Evolutionary conservation across 352 stramenopile species (phyloP).

Genomic region (Pythium brachiatum): DNA sequence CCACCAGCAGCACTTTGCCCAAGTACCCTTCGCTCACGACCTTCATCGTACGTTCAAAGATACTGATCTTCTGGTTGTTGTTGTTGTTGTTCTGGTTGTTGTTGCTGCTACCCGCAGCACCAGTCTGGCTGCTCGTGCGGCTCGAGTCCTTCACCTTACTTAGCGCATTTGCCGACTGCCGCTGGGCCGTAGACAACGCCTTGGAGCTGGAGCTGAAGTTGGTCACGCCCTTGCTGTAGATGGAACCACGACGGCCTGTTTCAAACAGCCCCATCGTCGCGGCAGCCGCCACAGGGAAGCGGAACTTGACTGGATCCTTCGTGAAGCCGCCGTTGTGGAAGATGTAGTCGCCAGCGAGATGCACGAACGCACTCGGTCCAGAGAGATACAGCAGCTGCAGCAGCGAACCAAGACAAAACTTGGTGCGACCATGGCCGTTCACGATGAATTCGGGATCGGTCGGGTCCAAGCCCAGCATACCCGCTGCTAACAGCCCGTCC

Average conservation of each 20-base stretch:
- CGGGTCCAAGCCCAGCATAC: slow-evolving; percentile 48
- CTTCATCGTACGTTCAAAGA: slow-evolving; percentile 38
- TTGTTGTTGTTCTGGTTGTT: neutral
- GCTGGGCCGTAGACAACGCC: neutral
- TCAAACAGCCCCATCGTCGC: slow-evolving; percentile 33
- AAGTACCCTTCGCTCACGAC: slow-evolving; percentile 35
- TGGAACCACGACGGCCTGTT: neutral
- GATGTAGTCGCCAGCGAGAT: slow-evolving; percentile 47
- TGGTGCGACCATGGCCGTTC: slow-evolving; percentile 26
- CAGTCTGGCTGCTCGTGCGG: neutral
- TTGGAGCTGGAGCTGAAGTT: neutral
- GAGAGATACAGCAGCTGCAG: slow-evolving; percentile 50
- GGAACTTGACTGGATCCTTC: slow-evolving; percentile 28
- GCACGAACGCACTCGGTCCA: slow-evolving; percentile 41
- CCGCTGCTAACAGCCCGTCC: slow-evolving; percentile 35
- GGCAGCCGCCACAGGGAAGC: slow-evolving; percentile 34
- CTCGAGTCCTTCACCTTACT: neutral
- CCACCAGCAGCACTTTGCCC: slow-evolving; percentile 37
- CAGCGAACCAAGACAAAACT: slow-evolving; percentile 39
- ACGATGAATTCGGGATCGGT: slow-evolving; percentile 27
- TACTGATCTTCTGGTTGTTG: slow-evolving; percentile 27
- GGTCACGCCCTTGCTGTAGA: slow-evolving; percentile 7
- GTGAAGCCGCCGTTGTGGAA: slow-evolving; percentile 43
- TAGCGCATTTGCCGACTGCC: neutral
- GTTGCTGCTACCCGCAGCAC: neutral